A percentile compares a stretch with the other conserved stretches of the same genome.
These are phyloP conservation scores for Phlebiopsis gigantea DNA, from an alignment of 768 basidiomycete species.

Conservation along the genomic window DNA sequence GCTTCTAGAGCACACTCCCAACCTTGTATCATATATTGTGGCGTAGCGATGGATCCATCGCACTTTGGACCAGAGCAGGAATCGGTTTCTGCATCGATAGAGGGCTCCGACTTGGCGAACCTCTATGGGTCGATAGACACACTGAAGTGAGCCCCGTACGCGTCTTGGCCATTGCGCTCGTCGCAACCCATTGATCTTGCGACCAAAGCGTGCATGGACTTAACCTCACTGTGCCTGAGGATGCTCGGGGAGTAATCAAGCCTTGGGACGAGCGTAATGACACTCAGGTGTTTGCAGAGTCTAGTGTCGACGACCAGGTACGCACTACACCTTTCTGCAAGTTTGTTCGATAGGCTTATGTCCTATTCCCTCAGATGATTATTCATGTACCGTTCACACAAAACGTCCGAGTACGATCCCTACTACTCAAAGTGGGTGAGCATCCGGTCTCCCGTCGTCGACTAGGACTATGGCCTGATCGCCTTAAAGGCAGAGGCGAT, in stretches of 20 bases:
- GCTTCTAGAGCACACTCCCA: too few relatives aligned
- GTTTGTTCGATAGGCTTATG: background rate
- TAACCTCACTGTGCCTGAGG: conserved; percentile 76
- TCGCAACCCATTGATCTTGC: background rate
- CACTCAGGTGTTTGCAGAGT: conserved; percentile 59
- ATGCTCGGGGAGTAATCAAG: conserved; percentile 73
- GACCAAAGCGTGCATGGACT: conserved; percentile 66
- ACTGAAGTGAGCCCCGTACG: conserved; percentile 25
- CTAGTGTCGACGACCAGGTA: conserved; percentile 84
- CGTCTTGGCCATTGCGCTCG: background rate
- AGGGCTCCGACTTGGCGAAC: conserved; percentile 22
- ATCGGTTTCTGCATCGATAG: conserved; percentile 12
- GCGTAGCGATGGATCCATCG: background rate
- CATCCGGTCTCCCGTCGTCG: conserved; percentile 7
- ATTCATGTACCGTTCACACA: conserved; percentile 78
- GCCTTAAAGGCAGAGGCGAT: conserved; percentile 63
- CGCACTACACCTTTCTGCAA: conserved; percentile 8
- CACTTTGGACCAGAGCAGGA: background rate
- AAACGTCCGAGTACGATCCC: conserved; percentile 69
- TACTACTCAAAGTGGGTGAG: conserved; percentile 73
- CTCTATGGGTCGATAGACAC: conserved; percentile 27
- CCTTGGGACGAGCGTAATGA: conserved; percentile 78
- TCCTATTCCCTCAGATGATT: conserved; percentile 51
- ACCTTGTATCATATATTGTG: too few relatives aligned
- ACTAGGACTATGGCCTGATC: conserved; percentile 1